These are phyloP conservation scores for Metschnikowia cubensis DNA, from an alignment of 805 yeast species.

Conservation along the genomic window DNA sequence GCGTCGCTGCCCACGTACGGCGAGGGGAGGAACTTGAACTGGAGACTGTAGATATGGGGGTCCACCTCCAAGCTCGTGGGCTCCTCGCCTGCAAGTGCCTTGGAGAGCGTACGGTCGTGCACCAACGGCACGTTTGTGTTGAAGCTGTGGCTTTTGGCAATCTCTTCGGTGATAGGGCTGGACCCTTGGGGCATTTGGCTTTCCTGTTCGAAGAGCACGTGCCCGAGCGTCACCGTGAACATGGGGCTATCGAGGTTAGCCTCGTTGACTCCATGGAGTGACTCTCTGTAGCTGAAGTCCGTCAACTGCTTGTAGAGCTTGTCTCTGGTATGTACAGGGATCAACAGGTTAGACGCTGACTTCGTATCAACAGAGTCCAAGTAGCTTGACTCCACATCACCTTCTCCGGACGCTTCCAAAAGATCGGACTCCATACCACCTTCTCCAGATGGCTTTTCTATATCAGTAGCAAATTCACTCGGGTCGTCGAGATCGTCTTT, in stretches of 20 bases:
- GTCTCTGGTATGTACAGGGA: constrained; percentile 11
- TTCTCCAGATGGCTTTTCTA: too few relatives aligned
- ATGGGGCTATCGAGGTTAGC: constrained; percentile 23
- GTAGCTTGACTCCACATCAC: too few relatives aligned
- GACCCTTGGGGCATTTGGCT: not conserved
- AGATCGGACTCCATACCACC: too few relatives aligned
- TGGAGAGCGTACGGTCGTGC: constrained; percentile 29
- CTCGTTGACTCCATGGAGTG: constrained; percentile 20
- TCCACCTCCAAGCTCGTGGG: constrained; percentile 17
- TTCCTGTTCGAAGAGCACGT: constrained; percentile 26
- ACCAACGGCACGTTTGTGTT: constrained; percentile 31
- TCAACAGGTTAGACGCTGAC: not conserved
- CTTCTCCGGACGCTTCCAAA: too few relatives aligned
- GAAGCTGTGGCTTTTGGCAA: constrained; percentile 21
- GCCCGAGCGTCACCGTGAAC: constrained; percentile 39
- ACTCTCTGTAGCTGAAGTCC: constrained; percentile 24
- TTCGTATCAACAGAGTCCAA: not conserved
- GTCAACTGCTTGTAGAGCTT: constrained; percentile 23
- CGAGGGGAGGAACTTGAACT: constrained; percentile 45
- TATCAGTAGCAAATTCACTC: too few relatives aligned
- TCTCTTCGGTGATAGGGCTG: not conserved
- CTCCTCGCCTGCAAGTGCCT: constrained; percentile 22
- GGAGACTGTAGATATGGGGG: constrained; percentile 34
- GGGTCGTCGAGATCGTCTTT: constrained; percentile 2
- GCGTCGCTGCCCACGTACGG: constrained; percentile 24